phyloP scores from a whole-genome alignment of 2,329 filamentous ascomycete species.

The Penicillium brasilianum region DNA sequence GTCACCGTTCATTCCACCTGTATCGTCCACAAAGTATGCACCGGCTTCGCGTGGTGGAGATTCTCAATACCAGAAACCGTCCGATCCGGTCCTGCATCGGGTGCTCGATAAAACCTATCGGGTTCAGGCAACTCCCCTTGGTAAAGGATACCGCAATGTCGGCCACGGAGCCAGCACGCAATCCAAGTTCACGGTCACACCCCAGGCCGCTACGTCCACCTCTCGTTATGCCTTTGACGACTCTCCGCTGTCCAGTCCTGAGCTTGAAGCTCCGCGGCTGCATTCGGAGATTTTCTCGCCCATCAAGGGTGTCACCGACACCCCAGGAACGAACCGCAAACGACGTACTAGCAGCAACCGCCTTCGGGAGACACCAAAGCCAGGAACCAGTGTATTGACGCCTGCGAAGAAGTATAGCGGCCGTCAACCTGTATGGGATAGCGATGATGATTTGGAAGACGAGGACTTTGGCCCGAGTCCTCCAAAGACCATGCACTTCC shows the following conservation, averaged over 20 bases:
- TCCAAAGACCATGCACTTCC: slow-evolving; percentile 71
- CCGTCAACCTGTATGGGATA: slow-evolving; percentile 67
- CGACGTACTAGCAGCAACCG: slow-evolving; percentile 45
- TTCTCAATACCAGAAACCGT: slow-evolving; percentile 44
- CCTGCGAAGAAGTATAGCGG: slow-evolving; percentile 56
- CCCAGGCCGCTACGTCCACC: slow-evolving; percentile 34
- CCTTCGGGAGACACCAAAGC: slow-evolving; percentile 62
- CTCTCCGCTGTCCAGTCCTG: slow-evolving; percentile 73
- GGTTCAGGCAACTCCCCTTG: slow-evolving; percentile 87
- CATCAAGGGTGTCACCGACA: slow-evolving; percentile 48
- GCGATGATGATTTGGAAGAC: slow-evolving; percentile 70
- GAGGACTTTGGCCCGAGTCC: slow-evolving; percentile 75
- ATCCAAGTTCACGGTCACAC: slow-evolving; percentile 42
- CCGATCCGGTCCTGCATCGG: slow-evolving; percentile 82
- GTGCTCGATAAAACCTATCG: slow-evolving; percentile 96
- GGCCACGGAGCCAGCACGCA: slow-evolving; percentile 30
- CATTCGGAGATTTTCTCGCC: slow-evolving; percentile 85
- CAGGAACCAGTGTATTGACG: slow-evolving; percentile 85
- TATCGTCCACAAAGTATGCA: slow-evolving; percentile 48
- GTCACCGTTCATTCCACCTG: slow-evolving; percentile 61
- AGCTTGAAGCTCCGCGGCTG: slow-evolving; percentile 79
- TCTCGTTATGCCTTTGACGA: slow-evolving; percentile 40
- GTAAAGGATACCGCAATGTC: slow-evolving; percentile 46
- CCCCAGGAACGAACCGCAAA: slow-evolving; percentile 49
- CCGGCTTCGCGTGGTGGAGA: slow-evolving; percentile 43